These are phyloP conservation scores for Rhodotorula kratochvilovae DNA, from an alignment of 768 basidiomycete genomes.

Conservation along the genomic window DNA sequence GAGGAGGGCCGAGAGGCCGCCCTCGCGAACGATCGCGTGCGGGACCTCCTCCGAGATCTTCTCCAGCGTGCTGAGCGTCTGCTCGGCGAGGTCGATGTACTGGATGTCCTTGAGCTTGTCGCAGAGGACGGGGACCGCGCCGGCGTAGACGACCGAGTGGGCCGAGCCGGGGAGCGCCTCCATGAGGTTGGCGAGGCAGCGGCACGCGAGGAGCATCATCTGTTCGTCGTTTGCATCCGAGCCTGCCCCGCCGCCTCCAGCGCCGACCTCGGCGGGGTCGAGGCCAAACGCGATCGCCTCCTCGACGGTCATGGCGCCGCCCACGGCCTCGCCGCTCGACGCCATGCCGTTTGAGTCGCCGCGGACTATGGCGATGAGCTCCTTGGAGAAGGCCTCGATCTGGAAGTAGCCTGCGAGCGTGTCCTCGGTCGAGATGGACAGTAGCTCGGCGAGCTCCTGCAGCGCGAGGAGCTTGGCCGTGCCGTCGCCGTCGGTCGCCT, in stretches of 20 bases:
- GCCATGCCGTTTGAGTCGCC: slow-evolving; percentile 51
- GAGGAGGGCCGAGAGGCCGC: slow-evolving; percentile 83
- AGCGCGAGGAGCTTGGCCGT: slow-evolving; percentile 81
- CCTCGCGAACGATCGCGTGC: slow-evolving; percentile 89
- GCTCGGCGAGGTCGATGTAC: slow-evolving; percentile 96
- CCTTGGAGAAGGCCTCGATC: slow-evolving; percentile 83
- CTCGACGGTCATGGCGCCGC: slow-evolving; percentile 54
- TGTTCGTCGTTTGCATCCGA: slow-evolving; percentile 55
- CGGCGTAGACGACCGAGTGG: slow-evolving; percentile 95
- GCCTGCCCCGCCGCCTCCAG: slow-evolving; percentile 52
- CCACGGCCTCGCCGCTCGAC: slow-evolving; percentile 59
- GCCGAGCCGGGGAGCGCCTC: slow-evolving; percentile 96
- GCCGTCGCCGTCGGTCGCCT: slow-evolving; percentile 69
- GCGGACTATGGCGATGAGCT: slow-evolving; percentile 84
- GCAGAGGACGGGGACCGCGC: slow-evolving; percentile 96
- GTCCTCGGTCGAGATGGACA: slow-evolving; percentile 95
- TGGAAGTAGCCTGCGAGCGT: slow-evolving; percentile 94
- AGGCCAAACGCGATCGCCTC: slow-evolving; percentile 79
- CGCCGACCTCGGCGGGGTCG: slow-evolving; percentile 64
- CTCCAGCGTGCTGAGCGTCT: slow-evolving; percentile 92
- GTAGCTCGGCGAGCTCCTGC: slow-evolving; percentile 88
- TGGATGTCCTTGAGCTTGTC: slow-evolving; percentile 95
- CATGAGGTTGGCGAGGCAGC: slow-evolving; percentile 96
- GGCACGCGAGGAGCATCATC: slow-evolving; percentile 90
- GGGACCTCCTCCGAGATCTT: slow-evolving; percentile 99